Evolutionary conservation across 1,284 basidiomycete species (phyloP), one percentile per base, ranked within the genome.

Genomic region (Agroathelia rolfsii): DNA sequence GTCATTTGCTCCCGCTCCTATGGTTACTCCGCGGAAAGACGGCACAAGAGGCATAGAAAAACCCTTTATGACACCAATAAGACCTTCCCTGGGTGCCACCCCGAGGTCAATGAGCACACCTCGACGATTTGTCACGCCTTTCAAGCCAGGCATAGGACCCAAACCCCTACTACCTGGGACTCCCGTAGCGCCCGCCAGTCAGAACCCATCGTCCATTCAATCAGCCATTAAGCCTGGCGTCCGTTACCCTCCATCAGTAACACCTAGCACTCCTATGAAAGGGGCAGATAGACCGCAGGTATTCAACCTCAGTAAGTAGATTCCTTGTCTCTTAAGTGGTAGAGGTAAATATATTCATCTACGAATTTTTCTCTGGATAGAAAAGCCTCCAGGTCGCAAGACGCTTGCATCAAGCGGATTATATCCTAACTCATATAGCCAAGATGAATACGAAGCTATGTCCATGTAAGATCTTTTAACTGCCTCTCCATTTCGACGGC

Each of bases 81-180:
- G 52, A 25, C 33, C 35, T 34, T 30, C 52, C 2, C 34, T 61
- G 8, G 59, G 59, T 59, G 15, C 62, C 60, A 1, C 56, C 56
- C 7, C 50, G 50, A 8, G 40, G 45, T 13, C 28, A 33, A 48
- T 45, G 44, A 54, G 37, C 34, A 60, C 50, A 33, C 59, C 61
- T 29, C 46, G 59, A 14, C 62, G 56, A 31, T 86, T 86, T 43
- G 51, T 66, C 2, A 83, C 80, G 0, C 82, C 82, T 0, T 85
- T 85, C 54, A 86, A 83, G 50, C 39, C 54, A 5, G 70, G 67
- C 2, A 60, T 71, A 58, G 58, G 56, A 26, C 74, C 72, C 23
- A 10, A 9, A 26, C 5, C 35, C 24, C 23, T 35, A 12, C 13
- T 24, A 38, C 38, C 33, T 20, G 6, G 11, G 12, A 21, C 30